Conservation (phyloP, 768 basidiomycete genomes). For the Calocybe indica region DNA sequence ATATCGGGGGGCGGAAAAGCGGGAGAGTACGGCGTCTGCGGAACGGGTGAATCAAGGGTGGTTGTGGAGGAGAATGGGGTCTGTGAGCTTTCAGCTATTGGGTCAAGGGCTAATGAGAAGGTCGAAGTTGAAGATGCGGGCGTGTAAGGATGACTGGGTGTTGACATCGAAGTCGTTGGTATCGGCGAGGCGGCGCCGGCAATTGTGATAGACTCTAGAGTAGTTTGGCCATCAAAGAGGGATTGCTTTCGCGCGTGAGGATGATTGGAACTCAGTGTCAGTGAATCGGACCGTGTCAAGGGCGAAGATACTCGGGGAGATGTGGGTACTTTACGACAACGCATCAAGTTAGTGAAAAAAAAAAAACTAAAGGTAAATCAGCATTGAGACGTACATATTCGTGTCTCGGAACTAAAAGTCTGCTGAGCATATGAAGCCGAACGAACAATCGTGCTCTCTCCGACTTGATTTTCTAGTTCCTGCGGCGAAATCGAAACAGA, state of each 20-base stretch:
- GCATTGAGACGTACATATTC: slow-evolving; percentile 12
- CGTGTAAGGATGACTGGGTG: slow-evolving; percentile 12
- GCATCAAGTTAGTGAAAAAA: background rate
- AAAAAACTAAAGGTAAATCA: slow-evolving; percentile 3
- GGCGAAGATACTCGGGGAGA: slow-evolving; percentile 36
- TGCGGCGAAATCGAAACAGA: slow-evolving; percentile 57
- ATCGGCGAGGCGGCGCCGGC: slow-evolving; percentile 5
- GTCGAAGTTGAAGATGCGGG: slow-evolving; percentile 40
- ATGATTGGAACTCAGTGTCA: slow-evolving; percentile 53
- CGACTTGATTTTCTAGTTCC: slow-evolving; percentile 34
- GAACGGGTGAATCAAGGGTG: slow-evolving; percentile 28
- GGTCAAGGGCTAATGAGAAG: slow-evolving; percentile 42
- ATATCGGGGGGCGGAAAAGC: slow-evolving; percentile 12
- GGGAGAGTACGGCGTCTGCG: slow-evolving; percentile 24
- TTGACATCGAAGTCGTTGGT: too few relatives aligned
- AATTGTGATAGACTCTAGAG: slow-evolving; percentile 16
- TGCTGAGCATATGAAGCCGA: slow-evolving; percentile 25
- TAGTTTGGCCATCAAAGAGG: slow-evolving; percentile 40
- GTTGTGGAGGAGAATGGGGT: slow-evolving; percentile 30
- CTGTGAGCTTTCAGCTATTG: slow-evolving; percentile 33
- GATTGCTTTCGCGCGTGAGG: slow-evolving; percentile 79
- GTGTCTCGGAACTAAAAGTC: slow-evolving; percentile 14
- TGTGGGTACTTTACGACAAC: slow-evolving; percentile 17
- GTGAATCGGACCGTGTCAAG: slow-evolving; percentile 42
- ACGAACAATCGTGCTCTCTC: slow-evolving; percentile 20